Evolutionary conservation across 2,329 filamentous ascomycete genomes (phyloP), one percentile per base, ranked within the genome.

Genomic region (Fusarium sp.): DNA sequence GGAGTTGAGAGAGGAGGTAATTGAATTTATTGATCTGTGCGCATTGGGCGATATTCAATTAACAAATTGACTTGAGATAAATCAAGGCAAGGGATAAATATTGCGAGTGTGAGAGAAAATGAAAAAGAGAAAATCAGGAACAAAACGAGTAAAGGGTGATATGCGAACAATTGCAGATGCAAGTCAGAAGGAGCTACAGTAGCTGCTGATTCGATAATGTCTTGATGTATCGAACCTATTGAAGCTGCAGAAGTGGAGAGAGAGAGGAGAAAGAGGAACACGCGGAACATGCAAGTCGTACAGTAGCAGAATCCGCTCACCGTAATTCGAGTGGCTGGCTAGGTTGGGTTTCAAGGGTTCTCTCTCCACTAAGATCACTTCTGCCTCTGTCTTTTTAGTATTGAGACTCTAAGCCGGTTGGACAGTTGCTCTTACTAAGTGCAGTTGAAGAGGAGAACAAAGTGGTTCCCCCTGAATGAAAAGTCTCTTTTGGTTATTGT

Each of bases 91-190:
- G 34, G 34, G 34, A 11, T 38, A 34, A 16, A 32, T 32, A 34
- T 34, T 18, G 8, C 16, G 34, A 38, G 48, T 53, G 49, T 9
- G 49, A 29, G 49, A 53, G 49, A 43, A 53, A 43, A 29, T 43
- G 18, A 41, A 25, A 25, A 27, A 43, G 62, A 29, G 41, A 56
- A 44, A 49, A 60, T 60, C 44, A 49, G 29, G 44, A 53, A 45
- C 41, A 25, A 55, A 61, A 55, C 20, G 44, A 65, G 43, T 32
- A 56, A 51, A 49, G 41, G 40, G 44, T 47, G 48, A 54, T 54
- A 63, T 69, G 68, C 68, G 57, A 66, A 65, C 60, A 49, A 65
- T 32, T 60, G 67, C 64, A 68, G 43, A 71, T 71, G 69, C 69
- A 71, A 63, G 69, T 70, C 69, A 71, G 69, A 69, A 56, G 25